Conservation (phyloP, 2,329 filamentous ascomycete species). For the Colletotrichum kahawae region DNA sequence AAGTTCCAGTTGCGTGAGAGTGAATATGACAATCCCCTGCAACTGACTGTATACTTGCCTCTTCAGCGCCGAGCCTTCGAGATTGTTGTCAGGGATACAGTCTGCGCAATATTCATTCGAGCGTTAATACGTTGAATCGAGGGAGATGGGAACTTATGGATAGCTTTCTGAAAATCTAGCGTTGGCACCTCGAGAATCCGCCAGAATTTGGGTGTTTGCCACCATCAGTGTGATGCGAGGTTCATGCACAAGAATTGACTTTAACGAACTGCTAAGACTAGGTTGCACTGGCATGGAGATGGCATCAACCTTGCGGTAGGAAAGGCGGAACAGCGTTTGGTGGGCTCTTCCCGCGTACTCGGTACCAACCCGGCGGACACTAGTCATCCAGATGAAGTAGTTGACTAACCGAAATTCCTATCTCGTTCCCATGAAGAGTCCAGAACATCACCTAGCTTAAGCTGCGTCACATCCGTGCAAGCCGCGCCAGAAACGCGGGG, state of each 20-base stretch:
- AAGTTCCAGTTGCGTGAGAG: not conserved
- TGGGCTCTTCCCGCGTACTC: not conserved
- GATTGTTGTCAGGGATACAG: fast-evolving
- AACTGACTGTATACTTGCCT: fast-evolving
- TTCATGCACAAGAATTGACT: not conserved
- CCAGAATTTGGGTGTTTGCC: not conserved
- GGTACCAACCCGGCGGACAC: not conserved
- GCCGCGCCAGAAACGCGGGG: not conserved
- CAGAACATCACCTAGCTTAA: not conserved
- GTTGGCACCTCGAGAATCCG: not conserved
- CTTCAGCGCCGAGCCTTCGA: fast-evolving
- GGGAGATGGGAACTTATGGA: fast-evolving
- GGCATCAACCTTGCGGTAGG: not conserved
- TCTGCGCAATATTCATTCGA: fast-evolving
- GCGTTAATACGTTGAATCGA: fast-evolving
- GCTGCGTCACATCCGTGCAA: not conserved
- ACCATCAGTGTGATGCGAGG: fast-evolving
- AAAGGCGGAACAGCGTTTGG: not conserved
- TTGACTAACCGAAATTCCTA: not conserved
- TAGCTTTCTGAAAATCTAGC: not conserved
- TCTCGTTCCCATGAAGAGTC: not conserved
- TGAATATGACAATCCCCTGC: fast-evolving
- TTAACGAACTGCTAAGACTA: not conserved
- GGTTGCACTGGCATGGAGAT: not conserved
- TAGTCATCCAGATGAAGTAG: not conserved